Evolutionary conservation across 1,284 basidiomycete genomes (phyloP), one percentile per base, ranked within the genome.

Genomic region (Fomitopsis schrenkii): DNA sequence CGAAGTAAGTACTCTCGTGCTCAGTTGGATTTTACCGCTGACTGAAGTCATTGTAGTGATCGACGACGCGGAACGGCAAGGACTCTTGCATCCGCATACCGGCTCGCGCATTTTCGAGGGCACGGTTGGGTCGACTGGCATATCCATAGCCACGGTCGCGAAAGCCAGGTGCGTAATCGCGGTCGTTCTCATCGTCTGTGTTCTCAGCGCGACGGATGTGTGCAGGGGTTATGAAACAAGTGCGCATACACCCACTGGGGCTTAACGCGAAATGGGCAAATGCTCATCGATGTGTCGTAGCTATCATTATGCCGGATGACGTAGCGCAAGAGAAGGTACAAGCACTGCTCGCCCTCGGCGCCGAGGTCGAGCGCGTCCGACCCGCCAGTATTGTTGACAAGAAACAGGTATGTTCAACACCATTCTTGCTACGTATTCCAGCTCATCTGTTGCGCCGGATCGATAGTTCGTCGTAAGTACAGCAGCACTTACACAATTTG

Each of bases 51-150:
- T 3, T 10, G 35, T 61, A 97, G 94, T 98, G 80, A 94, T 98
- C 65, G 84, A 94, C 63, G 93, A 98, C 70, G 97, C 97, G 0
- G 97, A 99, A 74, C 82, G 83, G 15, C 80, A 85, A 65, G 95
- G 95, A 0, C 77, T 95, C 6, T 77, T 99, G 1, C 83, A 88
- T 65, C 97, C 97, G 0, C 76, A 96, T 66, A 95, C 94, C 0
- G 91, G 93, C 2, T 97, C 93, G 0, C 88, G 95, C 15, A 95
- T 99, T 54, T 99, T 98, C 63, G 97, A 99, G 75, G 97, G 97
- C 0, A 99, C 97, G 0, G 94, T 97, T 1, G 97, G 97, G 0
- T 97, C 94, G 2, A 99, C 97, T 0, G 97, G 97, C 1, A 99
- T 99, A 59, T 97, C 95, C 0, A 89, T 99, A 54, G 96, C 97